Evolutionary conservation across 352 stramenopile species (phyloP).

Genomic region (Phytophthora ramorum): DNA sequence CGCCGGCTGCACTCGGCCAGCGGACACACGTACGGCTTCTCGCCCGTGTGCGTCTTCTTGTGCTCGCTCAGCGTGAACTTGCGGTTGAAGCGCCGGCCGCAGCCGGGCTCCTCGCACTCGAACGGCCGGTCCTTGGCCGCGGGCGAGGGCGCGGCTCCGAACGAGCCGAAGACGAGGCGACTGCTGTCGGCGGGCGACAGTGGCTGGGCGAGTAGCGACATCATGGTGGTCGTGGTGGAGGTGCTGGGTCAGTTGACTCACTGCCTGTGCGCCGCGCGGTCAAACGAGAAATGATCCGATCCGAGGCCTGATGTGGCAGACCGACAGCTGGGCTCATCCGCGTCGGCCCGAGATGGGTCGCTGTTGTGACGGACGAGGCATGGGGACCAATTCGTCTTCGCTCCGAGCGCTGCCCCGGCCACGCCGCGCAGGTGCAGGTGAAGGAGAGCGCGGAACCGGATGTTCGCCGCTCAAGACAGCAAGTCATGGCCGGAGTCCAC

Average conservation of each 20-base stretch:
- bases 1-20: slow-evolving; percentile 51
- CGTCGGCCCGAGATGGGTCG: slow-evolving; percentile 23
- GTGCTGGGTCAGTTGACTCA: slow-evolving; percentile 8
- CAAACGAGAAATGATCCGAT: slow-evolving; percentile 42
- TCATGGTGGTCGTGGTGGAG: slow-evolving; percentile 27
- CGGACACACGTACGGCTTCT: slow-evolving; percentile 62
- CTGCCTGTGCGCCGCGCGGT: slow-evolving; percentile 11
- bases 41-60: slow-evolving; percentile 63
- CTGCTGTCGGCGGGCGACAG: slow-evolving; percentile 24
- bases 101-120: slow-evolving; percentile 47
- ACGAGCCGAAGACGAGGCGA: slow-evolving; percentile 23
- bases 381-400: slow-evolving; percentile 16
- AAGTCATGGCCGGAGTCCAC: background rate
- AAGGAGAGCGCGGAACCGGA: slow-evolving; percentile 3
- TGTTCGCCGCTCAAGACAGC: background rate
- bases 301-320: slow-evolving; percentile 1
- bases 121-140: slow-evolving; percentile 47
- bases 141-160: slow-evolving; percentile 13
- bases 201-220: slow-evolving; percentile 42
- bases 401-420: background rate
- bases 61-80: slow-evolving; percentile 70
- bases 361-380: too few species aligned
- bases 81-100: slow-evolving; percentile 53
- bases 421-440: background rate
- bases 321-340: background rate